These are phyloP conservation scores for Syzygium syzygioides DNA, from an alignment of 441 rosid species.

Conservation along the genomic window DNA sequence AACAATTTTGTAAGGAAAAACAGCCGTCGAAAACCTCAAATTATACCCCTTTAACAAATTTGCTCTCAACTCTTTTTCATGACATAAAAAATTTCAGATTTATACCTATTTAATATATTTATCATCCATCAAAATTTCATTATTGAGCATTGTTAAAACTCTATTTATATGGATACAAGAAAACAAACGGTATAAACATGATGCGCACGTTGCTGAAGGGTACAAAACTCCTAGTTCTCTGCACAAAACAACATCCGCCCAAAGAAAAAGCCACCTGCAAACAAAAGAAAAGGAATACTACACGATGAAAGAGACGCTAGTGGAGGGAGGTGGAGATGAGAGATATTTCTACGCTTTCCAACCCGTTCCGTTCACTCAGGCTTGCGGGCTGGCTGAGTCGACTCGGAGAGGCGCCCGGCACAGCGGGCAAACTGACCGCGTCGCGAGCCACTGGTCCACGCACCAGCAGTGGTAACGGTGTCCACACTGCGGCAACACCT, in stretches of 20 bases:
- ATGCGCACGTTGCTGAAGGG: no score
- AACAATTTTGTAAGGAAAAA: background rate
- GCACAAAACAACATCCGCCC: background rate
- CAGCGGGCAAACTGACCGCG: slow-evolving; percentile 11
- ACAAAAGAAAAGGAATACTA: background rate
- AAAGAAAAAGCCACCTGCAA: background rate
- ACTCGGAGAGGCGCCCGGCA: background rate
- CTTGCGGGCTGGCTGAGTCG: background rate
- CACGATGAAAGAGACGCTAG: background rate
- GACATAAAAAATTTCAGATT: no score
- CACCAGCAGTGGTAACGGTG: slow-evolving; percentile 8
- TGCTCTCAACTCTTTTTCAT: no score
- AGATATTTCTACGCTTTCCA: background rate
- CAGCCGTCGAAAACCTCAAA: no score
- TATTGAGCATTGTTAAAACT: no score
- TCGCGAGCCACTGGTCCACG: slow-evolving; percentile 6
- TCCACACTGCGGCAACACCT: slow-evolving; percentile 6
- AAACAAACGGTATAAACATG: no score
- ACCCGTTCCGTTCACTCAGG: background rate
- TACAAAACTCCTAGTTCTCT: background rate
- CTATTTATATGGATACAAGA: no score
- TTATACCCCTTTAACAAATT: no score
- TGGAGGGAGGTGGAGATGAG: background rate
- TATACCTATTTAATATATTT: no score
- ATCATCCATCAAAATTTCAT: no score